phyloP scores from a whole-genome alignment of 352 stramenopile genomes.

The Phytophthora palmivora region DNA sequence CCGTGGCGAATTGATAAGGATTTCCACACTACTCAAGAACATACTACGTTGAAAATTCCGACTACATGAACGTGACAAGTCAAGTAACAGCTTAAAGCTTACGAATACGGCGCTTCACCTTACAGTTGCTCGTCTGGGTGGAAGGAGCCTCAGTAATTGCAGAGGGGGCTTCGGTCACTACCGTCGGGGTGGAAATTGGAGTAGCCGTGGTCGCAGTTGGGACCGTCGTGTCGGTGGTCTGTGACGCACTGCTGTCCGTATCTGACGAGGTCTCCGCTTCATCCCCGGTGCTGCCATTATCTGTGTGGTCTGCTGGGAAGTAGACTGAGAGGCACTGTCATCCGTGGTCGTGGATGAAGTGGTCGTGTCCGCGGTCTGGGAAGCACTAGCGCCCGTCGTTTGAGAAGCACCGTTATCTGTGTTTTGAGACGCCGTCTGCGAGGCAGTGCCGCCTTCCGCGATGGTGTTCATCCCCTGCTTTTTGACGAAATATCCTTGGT shows the following conservation, averaged over 20 bases:
- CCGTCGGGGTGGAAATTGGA: conserved; percentile 11
- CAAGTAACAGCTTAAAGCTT: conserved; percentile 23
- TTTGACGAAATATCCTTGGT: conserved; percentile 66
- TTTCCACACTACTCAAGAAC: conserved; percentile 5
- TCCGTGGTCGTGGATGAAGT: conserved; percentile 1
- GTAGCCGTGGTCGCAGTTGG: conserved; percentile 10
- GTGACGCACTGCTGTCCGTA: conserved; percentile 17
- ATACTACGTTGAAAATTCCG: conserved; percentile 27
- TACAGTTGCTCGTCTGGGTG: conserved; percentile 30
- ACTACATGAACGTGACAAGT: conserved; percentile 19
- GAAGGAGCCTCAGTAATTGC: conserved; percentile 12
- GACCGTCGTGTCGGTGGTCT: conserved; percentile 10
- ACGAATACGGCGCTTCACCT: conserved; percentile 32
- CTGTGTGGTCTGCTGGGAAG: conserved; percentile 2
- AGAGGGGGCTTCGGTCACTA: conserved; percentile 2
- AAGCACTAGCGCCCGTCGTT: conserved; percentile 19
- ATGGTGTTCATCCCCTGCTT: conserved; percentile 32
- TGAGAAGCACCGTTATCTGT: conserved; percentile 12
- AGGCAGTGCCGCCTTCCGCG: conserved; percentile 23
- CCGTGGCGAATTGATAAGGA: conserved; percentile 14
- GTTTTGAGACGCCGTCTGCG: conserved; percentile 17
- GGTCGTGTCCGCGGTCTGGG: conserved; percentile 13
- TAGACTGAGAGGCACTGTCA: conserved; percentile 10
- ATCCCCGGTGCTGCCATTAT: conserved; percentile 1
- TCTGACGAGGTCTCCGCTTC: conserved; percentile 3